Percentiles rank a stretch among this genome's conserved stretches.
phyloP scores from a whole-genome alignment of 2,329 filamentous ascomycete species.

The Fusarium sp. region DNA sequence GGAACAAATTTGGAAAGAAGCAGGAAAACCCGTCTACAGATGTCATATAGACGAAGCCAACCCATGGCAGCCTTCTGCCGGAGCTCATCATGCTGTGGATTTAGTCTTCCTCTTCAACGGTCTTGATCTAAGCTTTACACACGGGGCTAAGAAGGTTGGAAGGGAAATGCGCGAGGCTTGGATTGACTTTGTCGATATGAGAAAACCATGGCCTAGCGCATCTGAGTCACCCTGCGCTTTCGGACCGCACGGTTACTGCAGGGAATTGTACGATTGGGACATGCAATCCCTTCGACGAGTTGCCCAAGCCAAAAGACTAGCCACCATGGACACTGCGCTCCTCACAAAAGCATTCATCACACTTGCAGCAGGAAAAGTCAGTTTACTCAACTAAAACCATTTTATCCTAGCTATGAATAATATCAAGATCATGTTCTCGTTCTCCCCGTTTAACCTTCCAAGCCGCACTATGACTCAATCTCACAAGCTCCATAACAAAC shows the following conservation, averaged over 20 bases:
- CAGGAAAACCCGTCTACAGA: constrained; percentile 50
- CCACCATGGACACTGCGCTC: constrained; percentile 41
- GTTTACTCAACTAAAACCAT: constrained; percentile 48
- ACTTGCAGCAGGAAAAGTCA: constrained; percentile 52
- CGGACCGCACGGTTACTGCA: constrained; percentile 52
- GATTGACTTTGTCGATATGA: constrained; percentile 53
- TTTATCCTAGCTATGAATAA: constrained; percentile 14
- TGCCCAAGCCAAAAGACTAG: constrained; percentile 25
- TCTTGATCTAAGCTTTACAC: constrained; percentile 51
- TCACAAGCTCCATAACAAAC: constrained; percentile 37
- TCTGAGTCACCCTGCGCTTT: constrained; percentile 33
- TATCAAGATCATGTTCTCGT: constrained; percentile 34
- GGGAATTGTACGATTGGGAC: constrained; percentile 47
- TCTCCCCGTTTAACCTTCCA: constrained; percentile 34
- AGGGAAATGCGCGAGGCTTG: constrained; percentile 51
- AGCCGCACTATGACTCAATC: constrained; percentile 33
- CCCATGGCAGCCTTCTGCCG: constrained; percentile 58
- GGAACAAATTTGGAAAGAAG: constrained; percentile 13
- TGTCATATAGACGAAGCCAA: constrained; percentile 59
- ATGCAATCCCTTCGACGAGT: neutral
- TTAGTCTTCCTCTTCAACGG: constrained; percentile 57
- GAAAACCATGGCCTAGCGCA: constrained; percentile 50
- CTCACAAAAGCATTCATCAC: constrained; percentile 41
- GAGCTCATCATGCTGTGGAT: constrained; percentile 61
- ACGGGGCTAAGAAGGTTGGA: constrained; percentile 42